A percentile compares a stretch with the other conserved stretches of the same genome.
These are phyloP conservation scores for Colletotrichum spaethianum DNA, from an alignment of 2,329 filamentous ascomycete genomes.

Conservation along the genomic window DNA sequence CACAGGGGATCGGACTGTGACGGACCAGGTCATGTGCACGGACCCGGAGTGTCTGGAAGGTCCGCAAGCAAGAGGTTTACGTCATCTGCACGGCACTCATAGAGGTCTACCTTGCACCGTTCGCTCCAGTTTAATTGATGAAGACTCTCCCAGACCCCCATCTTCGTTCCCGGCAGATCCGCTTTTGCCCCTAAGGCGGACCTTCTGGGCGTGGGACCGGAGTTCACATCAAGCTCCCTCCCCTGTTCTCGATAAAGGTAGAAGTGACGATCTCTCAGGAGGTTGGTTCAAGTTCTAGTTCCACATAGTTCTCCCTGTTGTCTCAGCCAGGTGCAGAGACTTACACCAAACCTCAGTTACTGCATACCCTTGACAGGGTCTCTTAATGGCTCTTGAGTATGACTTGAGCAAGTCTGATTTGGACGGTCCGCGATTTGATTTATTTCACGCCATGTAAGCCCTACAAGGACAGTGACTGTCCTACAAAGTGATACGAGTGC, in stretches of 20 bases:
- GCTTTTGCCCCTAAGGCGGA: conserved; percentile 20
- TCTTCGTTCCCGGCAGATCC: conserved; percentile 26
- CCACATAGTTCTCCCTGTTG: not conserved
- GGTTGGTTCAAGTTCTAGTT: not conserved
- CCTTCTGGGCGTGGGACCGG: not conserved
- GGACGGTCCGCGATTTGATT: too few relatives aligned
- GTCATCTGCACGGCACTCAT: conserved; percentile 30
- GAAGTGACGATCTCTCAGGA: not conserved
- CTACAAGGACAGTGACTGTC: not conserved
- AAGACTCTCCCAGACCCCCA: conserved; percentile 22
- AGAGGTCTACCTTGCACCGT: conserved; percentile 12
- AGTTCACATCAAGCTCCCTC: not conserved
- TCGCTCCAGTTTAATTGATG: conserved; percentile 28
- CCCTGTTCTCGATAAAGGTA: conserved; percentile 1
- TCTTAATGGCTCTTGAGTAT: not conserved
- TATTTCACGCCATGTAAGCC: not conserved
- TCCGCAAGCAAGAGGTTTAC: conserved; percentile 36
- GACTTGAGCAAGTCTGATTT: not conserved
- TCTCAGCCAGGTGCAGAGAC: not conserved
- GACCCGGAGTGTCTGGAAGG: conserved; percentile 34
- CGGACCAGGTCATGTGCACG: conserved; percentile 36
- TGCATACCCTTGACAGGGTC: not conserved
- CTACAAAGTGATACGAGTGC: not conserved
- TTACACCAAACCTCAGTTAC: not conserved
- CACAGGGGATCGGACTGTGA: conserved; percentile 17